A percentile compares a stretch with the other conserved stretches of the same genome.
Conservation (phyloP, 129 eudicot genomes). For the Flaveria linearis region DNA sequence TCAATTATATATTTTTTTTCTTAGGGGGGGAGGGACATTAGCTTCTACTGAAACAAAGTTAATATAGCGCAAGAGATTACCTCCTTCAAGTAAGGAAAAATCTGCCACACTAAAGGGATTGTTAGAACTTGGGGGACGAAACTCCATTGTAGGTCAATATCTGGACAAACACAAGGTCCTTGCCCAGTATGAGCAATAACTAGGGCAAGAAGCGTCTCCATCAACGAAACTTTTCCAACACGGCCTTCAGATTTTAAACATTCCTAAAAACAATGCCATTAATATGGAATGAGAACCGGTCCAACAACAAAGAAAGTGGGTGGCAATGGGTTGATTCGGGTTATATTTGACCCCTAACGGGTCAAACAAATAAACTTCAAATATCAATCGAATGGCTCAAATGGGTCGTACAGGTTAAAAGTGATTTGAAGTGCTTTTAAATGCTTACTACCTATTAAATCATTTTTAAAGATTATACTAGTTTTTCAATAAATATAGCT, state of each 20-base stretch:
- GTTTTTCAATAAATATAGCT: too few relatives aligned
- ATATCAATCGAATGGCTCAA: constrained; percentile 1
- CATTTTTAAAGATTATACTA: too few relatives aligned
- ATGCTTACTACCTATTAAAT: neutral
- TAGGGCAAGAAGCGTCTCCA: constrained; percentile 62
- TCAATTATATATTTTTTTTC: too few relatives aligned
- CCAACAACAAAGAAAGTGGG: neutral
- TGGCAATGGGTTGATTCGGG: neutral
- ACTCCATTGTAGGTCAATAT: constrained; percentile 55
- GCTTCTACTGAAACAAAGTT: constrained; percentile 5
- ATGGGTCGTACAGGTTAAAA: neutral
- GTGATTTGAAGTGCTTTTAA: neutral
- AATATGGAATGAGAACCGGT: constrained; percentile 9
- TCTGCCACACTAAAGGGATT: constrained; percentile 76
- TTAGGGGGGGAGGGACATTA: too few relatives aligned
- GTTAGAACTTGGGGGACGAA: constrained; percentile 74
- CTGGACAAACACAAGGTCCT: constrained; percentile 62
- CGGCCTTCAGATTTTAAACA: constrained; percentile 38
- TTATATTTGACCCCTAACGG: neutral
- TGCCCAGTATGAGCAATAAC: constrained; percentile 71
- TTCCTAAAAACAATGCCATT: constrained; percentile 45
- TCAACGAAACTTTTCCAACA: constrained; percentile 43
- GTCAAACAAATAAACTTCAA: neutral
- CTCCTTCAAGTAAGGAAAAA: constrained; percentile 77
- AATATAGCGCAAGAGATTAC: constrained; percentile 34